Conservation (phyloP, 768 basidiomycete genomes). For the Mycena capillaripes region DNA sequence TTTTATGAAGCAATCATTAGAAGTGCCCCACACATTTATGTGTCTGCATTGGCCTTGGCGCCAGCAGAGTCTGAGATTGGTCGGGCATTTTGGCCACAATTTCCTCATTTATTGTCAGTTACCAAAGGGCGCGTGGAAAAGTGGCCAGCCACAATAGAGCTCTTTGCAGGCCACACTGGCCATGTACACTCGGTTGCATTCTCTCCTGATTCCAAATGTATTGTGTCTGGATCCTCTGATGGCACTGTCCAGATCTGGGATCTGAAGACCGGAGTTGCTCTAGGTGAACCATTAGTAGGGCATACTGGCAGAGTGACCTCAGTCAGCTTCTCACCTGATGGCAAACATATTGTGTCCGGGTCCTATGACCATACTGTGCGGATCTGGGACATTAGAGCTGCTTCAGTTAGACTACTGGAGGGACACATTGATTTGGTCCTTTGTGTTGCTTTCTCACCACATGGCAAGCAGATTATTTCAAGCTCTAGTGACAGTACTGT, state of each 20-base stretch:
- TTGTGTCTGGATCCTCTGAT: neutral
- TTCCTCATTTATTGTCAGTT: neutral
- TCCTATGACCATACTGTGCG: neutral
- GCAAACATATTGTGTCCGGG: neutral
- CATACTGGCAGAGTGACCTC: neutral
- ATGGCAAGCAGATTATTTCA: neutral
- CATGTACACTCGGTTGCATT: neutral
- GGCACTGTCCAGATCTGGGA: neutral
- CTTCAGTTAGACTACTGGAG: neutral
- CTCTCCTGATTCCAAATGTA: neutral
- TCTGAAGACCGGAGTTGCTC: neutral
- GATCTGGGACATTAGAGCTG: neutral
- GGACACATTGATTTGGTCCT: neutral
- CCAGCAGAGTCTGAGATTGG: neutral
- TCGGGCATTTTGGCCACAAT: neutral
- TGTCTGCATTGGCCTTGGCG: neutral
- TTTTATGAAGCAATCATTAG: conserved; percentile 1
- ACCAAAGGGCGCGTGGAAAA: neutral
- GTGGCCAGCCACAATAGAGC: neutral
- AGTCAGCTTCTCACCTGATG: neutral
- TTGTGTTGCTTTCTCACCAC: neutral
- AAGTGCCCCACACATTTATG: conserved; percentile 3
- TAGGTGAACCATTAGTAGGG: neutral
- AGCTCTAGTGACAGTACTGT: neutral
- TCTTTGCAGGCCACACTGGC: neutral